Conservation (phyloP, 305 asterid species). For the Rubia tinctorum region DNA sequence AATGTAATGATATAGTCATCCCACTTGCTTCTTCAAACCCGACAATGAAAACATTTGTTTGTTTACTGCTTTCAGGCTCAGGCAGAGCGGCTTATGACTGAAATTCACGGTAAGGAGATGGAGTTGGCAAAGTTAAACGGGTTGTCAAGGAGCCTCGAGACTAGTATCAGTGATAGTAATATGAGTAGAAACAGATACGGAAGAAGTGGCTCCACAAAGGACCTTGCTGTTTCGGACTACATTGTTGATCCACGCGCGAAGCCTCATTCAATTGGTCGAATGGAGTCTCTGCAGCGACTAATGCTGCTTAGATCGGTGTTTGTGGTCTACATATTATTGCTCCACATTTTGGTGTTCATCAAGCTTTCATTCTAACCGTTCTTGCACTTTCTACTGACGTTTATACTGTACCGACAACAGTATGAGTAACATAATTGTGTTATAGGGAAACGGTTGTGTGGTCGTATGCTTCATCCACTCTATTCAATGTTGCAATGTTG, state of each 20-base stretch:
- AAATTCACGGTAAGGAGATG: conserved; percentile 66
- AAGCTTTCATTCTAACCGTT: conserved; percentile 55
- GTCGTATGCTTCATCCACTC: no score
- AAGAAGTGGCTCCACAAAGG: conserved; percentile 52
- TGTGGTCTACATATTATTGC: conserved; percentile 65
- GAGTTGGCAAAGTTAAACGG: conserved; percentile 78
- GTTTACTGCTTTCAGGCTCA: conserved; percentile 51
- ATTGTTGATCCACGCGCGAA: conserved; percentile 47
- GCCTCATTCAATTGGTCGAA: conserved; percentile 53
- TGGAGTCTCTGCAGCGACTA: conserved; percentile 66
- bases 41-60: neutral
- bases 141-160: conserved; percentile 51
- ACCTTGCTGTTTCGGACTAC: conserved; percentile 42
- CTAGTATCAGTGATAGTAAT: conserved; percentile 43
- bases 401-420: no score
- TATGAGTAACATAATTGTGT: no score
- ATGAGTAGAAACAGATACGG: conserved; percentile 61
- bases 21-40: neutral
- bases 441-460: no score
- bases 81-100: conserved; percentile 69
- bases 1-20: conserved; percentile 4
- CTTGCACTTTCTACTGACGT: neutral
- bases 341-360: conserved; percentile 82
- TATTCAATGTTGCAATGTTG: no score
- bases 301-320: conserved; percentile 86